phyloP scores from a whole-genome alignment of 2,329 filamentous ascomycete species.

The Aspergillus fijiensis region DNA sequence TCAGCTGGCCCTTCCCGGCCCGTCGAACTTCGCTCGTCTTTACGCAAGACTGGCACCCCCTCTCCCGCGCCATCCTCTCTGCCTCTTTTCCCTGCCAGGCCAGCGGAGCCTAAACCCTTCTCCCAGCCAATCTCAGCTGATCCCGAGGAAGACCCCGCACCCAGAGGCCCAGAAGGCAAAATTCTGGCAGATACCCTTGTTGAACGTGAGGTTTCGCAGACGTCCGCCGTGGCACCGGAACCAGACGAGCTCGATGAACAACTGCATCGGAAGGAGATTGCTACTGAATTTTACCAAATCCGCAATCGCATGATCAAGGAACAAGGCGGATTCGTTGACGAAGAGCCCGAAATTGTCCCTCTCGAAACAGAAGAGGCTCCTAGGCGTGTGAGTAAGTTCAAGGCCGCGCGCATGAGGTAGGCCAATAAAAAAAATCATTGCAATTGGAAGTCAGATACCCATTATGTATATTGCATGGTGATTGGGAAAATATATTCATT shows the following conservation, averaged over 20 bases:
- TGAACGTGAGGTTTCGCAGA: conserved; percentile 48
- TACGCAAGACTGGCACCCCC: conserved; percentile 23
- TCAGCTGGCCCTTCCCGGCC: conserved; percentile 18
- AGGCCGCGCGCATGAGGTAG: conserved; percentile 45
- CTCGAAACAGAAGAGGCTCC: conserved; percentile 61
- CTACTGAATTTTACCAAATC: conserved; percentile 76
- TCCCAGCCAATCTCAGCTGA: conserved; percentile 37
- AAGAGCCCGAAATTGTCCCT: conserved; percentile 65
- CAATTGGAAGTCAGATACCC: conserved; percentile 17
- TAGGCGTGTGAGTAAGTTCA: conserved; percentile 48
- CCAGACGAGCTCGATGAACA: conserved; percentile 71
- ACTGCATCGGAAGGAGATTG: conserved; percentile 72
- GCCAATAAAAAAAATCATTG: conserved; percentile 10
- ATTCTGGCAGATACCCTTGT: conserved; percentile 61
- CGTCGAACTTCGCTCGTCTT: conserved; percentile 19
- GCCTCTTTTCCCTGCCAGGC: conserved; percentile 40
- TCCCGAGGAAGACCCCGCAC: conserved; percentile 22
- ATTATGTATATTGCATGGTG: conserved; percentile 5
- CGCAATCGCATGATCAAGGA: conserved; percentile 80
- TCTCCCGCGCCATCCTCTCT: conserved; percentile 26
- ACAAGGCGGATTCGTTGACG: conserved; percentile 77
- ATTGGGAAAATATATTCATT: background rate
- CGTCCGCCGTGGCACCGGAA: conserved; percentile 40
- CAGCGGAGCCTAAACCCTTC: conserved; percentile 39
- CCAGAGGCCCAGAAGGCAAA: conserved; percentile 46